Conservation (phyloP, 192 early-diverging fungal genomes). For the Linnemannia schmuckeri region DNA sequence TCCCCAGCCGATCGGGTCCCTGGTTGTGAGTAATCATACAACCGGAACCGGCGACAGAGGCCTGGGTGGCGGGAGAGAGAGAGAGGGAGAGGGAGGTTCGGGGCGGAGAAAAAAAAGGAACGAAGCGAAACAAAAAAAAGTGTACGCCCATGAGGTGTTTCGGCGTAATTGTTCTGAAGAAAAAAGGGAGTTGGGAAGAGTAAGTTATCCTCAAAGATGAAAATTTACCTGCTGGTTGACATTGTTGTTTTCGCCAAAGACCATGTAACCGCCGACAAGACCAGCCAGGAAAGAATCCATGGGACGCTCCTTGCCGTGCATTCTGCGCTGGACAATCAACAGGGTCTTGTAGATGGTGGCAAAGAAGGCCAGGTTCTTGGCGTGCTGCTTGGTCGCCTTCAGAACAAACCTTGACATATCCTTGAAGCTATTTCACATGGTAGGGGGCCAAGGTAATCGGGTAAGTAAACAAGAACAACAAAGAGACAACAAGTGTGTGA, state of each 20-base stretch:
- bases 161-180: no score
- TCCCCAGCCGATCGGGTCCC: slow-evolving; percentile 2
- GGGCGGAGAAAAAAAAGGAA: background rate
- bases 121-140: background rate
- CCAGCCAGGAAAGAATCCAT: slow-evolving; percentile 93
- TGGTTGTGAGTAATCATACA: background rate
- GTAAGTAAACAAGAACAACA: background rate
- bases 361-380: slow-evolving; percentile 90
- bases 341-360: slow-evolving; percentile 95
- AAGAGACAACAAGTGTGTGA: background rate
- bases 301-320: slow-evolving; percentile 82
- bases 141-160: no score
- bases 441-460: background rate
- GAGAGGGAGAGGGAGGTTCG: no score
- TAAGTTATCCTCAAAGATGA: background rate
- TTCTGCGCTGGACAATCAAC: slow-evolving; percentile 79
- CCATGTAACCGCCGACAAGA: slow-evolving; percentile 89
- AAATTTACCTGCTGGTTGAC: slow-evolving; percentile 91
- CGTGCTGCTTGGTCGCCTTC: slow-evolving; percentile 90
- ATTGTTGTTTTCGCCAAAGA: slow-evolving; percentile 96
- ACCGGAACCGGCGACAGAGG: background rate
- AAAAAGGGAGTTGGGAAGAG: background rate
- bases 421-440: slow-evolving; percentile 68
- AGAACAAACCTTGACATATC: slow-evolving; percentile 84
- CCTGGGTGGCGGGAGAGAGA: no score